phyloP scores from a whole-genome alignment of 371 early-diverging fungal species.

The Mortierella sp. region DNA sequence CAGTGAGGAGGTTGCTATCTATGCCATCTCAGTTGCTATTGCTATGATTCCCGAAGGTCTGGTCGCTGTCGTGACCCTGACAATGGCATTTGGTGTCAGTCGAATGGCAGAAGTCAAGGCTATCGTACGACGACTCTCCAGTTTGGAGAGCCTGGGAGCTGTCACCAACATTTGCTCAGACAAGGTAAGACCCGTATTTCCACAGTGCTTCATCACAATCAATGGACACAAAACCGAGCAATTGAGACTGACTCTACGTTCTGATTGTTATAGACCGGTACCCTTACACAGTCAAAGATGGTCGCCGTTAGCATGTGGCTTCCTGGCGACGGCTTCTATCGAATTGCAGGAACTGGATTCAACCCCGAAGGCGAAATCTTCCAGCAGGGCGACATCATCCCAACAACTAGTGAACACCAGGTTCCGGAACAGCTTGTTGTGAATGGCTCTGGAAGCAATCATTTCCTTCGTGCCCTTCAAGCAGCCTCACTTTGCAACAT shows the following conservation, averaged over 20 bases:
- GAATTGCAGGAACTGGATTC: slow-evolving; percentile 71
- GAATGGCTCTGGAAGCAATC: slow-evolving; percentile 19
- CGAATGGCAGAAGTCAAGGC: slow-evolving; percentile 86
- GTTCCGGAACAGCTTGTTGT: slow-evolving; percentile 10
- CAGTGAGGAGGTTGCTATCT: too few species aligned
- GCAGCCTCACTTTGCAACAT: slow-evolving; percentile 81
- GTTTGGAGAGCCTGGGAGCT: slow-evolving; percentile 92
- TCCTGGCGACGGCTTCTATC: slow-evolving; percentile 67
- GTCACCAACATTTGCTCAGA: slow-evolving; percentile 93
- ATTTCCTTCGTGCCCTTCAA: slow-evolving; percentile 55
- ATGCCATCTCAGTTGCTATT: slow-evolving; percentile 62
- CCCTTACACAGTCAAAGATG: slow-evolving; percentile 75
- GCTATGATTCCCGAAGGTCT: slow-evolving; percentile 87
- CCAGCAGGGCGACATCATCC: slow-evolving; percentile 22
- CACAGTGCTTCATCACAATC: too few species aligned
- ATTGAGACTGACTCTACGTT: too few species aligned
- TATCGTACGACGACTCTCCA: slow-evolving; percentile 87
- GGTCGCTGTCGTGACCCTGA: slow-evolving; percentile 85
- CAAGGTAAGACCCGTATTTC: slow-evolving; percentile 56
- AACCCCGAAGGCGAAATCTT: slow-evolving; percentile 72
- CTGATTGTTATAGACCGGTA: slow-evolving; percentile 46
- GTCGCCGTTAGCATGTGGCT: slow-evolving; percentile 79
- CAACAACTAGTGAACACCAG: background rate
- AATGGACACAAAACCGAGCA: too few species aligned
- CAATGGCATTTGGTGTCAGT: slow-evolving; percentile 88